Conservation (phyloP, 495 filamentous ascomycete genomes). For the Penicillium cinerascens region DNA sequence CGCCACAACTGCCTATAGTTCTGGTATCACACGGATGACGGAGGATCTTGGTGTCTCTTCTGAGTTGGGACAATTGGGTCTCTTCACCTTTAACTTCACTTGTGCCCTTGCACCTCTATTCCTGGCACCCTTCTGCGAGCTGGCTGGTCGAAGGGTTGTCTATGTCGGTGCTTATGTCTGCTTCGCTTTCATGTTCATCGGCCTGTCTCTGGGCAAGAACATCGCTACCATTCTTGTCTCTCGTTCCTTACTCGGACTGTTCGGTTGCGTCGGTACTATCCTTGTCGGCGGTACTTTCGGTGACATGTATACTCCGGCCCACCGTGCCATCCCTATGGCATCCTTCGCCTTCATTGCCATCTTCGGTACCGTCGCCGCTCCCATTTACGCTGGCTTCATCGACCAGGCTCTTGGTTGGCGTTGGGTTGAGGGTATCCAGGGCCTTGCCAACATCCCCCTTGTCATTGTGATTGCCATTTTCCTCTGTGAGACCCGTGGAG, state of each 20-base stretch:
- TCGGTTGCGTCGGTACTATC: constrained; percentile 74
- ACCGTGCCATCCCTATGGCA: constrained; percentile 77
- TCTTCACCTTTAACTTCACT: constrained; percentile 43
- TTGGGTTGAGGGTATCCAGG: constrained; percentile 78
- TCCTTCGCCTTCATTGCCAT: constrained; percentile 72
- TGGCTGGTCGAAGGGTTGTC: constrained; percentile 38
- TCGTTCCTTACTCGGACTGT: constrained; percentile 68
- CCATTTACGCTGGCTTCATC: constrained; percentile 71
- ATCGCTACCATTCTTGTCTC: constrained; percentile 67
- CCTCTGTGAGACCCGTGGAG: constrained; percentile 72
- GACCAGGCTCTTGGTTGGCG: constrained; percentile 67
- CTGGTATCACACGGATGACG: constrained; percentile 38
- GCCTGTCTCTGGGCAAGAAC: constrained; percentile 51
- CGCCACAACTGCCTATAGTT: constrained; percentile 46
- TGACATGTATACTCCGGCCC: constrained; percentile 69
- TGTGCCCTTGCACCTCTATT: constrained; percentile 43
- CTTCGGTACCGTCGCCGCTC: constrained; percentile 66
- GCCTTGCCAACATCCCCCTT: constrained; percentile 65
- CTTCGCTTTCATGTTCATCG: constrained; percentile 43
- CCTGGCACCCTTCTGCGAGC: constrained; percentile 44
- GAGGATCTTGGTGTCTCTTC: constrained; percentile 33
- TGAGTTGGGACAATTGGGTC: constrained; percentile 38
- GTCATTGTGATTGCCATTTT: constrained; percentile 47
- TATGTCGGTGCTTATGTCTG: constrained; percentile 38
- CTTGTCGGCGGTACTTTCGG: constrained; percentile 73